Conservation (phyloP, 2,329 filamentous ascomycete species). For the Acephala macrosclerotiorum region DNA sequence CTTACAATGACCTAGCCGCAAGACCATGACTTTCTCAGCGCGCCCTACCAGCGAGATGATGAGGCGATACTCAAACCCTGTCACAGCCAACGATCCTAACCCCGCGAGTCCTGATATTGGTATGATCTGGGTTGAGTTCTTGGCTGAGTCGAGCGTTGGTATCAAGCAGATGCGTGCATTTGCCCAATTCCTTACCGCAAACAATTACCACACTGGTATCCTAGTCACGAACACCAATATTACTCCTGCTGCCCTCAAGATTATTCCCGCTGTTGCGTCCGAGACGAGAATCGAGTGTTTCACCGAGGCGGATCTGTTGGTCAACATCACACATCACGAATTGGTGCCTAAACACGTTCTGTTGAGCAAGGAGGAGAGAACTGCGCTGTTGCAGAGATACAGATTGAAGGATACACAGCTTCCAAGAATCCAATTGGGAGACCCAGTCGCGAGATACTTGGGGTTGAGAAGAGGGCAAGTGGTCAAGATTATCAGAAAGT, state of each 20-base stretch:
- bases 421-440: slow-evolving; percentile 87
- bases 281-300: slow-evolving; percentile 91
- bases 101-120: slow-evolving; percentile 77
- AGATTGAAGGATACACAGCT: slow-evolving; percentile 97
- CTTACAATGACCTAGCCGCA: slow-evolving; percentile 65
- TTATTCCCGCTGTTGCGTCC: slow-evolving; percentile 78
- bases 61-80: slow-evolving; percentile 78
- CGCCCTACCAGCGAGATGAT: slow-evolving; percentile 86
- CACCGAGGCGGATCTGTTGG: slow-evolving; percentile 91
- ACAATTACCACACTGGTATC: slow-evolving; percentile 89
- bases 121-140: slow-evolving; percentile 93
- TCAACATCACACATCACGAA: slow-evolving; percentile 98
- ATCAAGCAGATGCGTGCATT: slow-evolving; percentile 93
- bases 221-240: slow-evolving; percentile 86
- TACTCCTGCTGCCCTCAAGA: slow-evolving; percentile 86
- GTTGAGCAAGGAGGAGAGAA: slow-evolving; percentile 89
- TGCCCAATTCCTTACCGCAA: slow-evolving; percentile 79
- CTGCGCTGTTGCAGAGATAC: slow-evolving; percentile 84
- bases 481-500: slow-evolving; percentile 96
- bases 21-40: slow-evolving; percentile 86
- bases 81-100: slow-evolving; percentile 72
- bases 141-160: slow-evolving; percentile 79
- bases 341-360: slow-evolving; percentile 93
- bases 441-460: slow-evolving; percentile 91
- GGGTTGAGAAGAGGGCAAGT: slow-evolving; percentile 91